A percentile compares a stretch with the other conserved stretches of the same genome.
Evolutionary conservation across 768 basidiomycete species (phyloP).

Genomic region (Boletus sp.): DNA sequence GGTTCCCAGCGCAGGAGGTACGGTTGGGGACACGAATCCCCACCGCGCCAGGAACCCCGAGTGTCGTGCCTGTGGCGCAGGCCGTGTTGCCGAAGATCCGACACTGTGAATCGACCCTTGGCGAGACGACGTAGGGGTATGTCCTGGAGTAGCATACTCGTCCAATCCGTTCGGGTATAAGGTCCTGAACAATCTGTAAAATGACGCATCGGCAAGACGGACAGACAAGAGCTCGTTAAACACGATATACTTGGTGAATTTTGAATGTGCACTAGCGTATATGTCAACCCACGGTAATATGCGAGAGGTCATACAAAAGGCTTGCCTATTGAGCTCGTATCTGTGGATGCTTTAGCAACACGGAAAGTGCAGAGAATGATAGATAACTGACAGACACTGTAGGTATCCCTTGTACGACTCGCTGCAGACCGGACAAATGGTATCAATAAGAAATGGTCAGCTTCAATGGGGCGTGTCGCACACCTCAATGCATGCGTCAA

Average conservation of each 20-base stretch:
- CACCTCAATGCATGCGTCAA: slow-evolving; percentile 70
- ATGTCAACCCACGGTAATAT: slow-evolving; percentile 20
- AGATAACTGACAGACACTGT: slow-evolving; percentile 60
- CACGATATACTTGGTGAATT: slow-evolving; percentile 60
- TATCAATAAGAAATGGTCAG: slow-evolving; percentile 4
- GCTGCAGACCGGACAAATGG: slow-evolving; percentile 30
- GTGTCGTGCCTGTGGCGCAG: slow-evolving; percentile 15
- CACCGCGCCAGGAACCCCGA: slow-evolving; percentile 40
- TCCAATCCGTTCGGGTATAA: slow-evolving; percentile 63
- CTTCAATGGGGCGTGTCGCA: slow-evolving; percentile 11
- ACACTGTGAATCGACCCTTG: slow-evolving; percentile 29
- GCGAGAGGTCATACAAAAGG: not conserved
- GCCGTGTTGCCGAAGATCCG: slow-evolving; percentile 16
- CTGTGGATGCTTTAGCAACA: slow-evolving; percentile 25
- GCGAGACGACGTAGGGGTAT: slow-evolving; percentile 34
- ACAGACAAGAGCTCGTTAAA: not conserved
- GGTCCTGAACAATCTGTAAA: slow-evolving; percentile 56
- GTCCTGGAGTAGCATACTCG: slow-evolving; percentile 37
- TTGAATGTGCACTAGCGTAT: slow-evolving; percentile 54
- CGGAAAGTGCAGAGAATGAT: not conserved
- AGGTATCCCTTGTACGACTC: slow-evolving; percentile 78
- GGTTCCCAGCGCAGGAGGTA: slow-evolving; percentile 16
- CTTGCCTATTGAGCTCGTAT: slow-evolving; percentile 54
- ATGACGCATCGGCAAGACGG: slow-evolving; percentile 1
- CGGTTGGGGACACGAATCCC: slow-evolving; percentile 11